Base-by-base conservation (phyloP, 768 basidiomycete genomes). In the Auriculariales sp. region DNA sequence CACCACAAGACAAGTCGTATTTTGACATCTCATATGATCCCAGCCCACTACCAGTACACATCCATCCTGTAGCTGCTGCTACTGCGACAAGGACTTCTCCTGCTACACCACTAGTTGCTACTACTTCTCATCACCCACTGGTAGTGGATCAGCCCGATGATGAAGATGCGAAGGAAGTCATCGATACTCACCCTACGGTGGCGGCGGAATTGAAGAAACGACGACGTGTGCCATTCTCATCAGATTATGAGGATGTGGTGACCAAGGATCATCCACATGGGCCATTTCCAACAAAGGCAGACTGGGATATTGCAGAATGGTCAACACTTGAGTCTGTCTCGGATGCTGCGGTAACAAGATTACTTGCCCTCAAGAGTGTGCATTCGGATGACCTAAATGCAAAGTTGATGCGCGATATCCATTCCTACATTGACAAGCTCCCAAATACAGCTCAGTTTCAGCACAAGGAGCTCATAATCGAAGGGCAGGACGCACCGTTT, bases 401-500 rank as follows among this genome's bases (percentile, higher is more conserved):
- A 5, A 44, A 24, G 39, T 24, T 24, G 4, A 44, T 25, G 39
- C 39, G 39, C 17, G 39, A 44, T 25, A 24, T 44, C 39, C 22
- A 44, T 24, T 4, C 7, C 3, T 14, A 6, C 2, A 25, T 44
- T 3, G 39, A 44, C 3, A 3, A 17, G 17, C 39, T 44, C 2
- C 39, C 39, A 4, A 24, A 19, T 1, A 19, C 39, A 4, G 39
- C 39, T 2, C 17, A 44, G 4, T 44, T 44, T 14, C 39, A 25
- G 1, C 39, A 44, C 15, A 24, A 24, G 22, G 19, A 17, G 4
- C 22, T 44, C 22, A 3, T 10, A 10, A 1, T 25, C 11, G 5
- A 5, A 6, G 7, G 5, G 7, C 27, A 19, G 11, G 68, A 71
- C 14, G 22, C 36, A 22, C 12, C 28, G 19, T 49, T 46, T 9